These are phyloP conservation scores for Xanthoconium purpureum DNA, from an alignment of 768 basidiomycete species.

Conservation along the genomic window DNA sequence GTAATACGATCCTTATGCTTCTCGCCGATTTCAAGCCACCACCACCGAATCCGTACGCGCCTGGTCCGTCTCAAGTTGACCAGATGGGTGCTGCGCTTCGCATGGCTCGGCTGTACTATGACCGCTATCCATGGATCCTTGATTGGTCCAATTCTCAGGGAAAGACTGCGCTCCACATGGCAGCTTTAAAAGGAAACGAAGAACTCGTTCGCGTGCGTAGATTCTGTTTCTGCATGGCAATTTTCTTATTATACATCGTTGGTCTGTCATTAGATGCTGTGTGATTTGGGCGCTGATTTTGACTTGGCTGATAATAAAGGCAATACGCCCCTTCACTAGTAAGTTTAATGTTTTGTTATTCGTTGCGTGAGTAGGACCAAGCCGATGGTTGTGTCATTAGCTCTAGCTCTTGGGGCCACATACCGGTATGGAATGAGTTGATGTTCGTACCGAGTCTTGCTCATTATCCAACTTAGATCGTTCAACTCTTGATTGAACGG, in stretches of 20 bases:
- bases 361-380: background rate
- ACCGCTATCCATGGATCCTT: slow-evolving; percentile 80
- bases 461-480: slow-evolving; percentile 46
- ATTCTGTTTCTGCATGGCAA: slow-evolving; percentile 8
- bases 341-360: slow-evolving; percentile 30
- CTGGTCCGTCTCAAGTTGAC: slow-evolving; percentile 53
- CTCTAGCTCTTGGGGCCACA: slow-evolving; percentile 85
- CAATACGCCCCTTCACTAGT: slow-evolving; percentile 93
- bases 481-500: slow-evolving; percentile 83
- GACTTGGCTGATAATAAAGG: slow-evolving; percentile 90
- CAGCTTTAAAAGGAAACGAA: slow-evolving; percentile 85
- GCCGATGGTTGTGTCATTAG: slow-evolving; percentile 36
- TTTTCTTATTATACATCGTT: slow-evolving; percentile 15
- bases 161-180: slow-evolving; percentile 87
- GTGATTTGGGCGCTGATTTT: slow-evolving; percentile 86
- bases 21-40: slow-evolving; percentile 78
- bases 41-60: slow-evolving; percentile 42
- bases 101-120: slow-evolving; percentile 85
- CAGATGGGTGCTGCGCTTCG: slow-evolving; percentile 70
- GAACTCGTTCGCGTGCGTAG: slow-evolving; percentile 76
- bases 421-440: slow-evolving; percentile 50
- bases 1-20: slow-evolving; percentile 90
- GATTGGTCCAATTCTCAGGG: slow-evolving; percentile 93
- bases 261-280: slow-evolving; percentile 64
- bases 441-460: slow-evolving; percentile 3